A percentile compares a stretch with the other conserved stretches of the same genome.
phyloP scores from a whole-genome alignment of 768 basidiomycete species.

The Suillus ampliporus region DNA sequence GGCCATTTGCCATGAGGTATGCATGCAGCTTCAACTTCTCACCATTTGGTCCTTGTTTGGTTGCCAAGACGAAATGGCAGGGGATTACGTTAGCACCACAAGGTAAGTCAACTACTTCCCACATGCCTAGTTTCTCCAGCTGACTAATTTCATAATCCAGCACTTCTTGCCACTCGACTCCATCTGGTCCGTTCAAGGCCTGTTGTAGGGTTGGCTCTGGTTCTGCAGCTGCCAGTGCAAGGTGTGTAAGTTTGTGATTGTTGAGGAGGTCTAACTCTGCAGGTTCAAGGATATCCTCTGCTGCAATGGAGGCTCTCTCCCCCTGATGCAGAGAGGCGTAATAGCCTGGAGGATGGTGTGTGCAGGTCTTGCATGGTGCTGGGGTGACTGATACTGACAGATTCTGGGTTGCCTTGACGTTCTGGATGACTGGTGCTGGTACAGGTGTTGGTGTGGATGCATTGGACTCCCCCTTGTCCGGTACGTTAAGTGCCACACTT shows the following conservation, averaged over 20 bases:
- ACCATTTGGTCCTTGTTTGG: background rate
- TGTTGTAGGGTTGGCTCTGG: background rate
- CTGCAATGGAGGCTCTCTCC: too few relatives aligned
- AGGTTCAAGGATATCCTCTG: too few relatives aligned
- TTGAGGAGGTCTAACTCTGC: too few relatives aligned
- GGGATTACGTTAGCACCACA: conserved; percentile 30
- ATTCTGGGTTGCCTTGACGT: too few relatives aligned
- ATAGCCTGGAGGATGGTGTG: too few relatives aligned
- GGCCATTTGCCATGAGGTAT: background rate
- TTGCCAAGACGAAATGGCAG: background rate
- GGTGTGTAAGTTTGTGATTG: too few relatives aligned
- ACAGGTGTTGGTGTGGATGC: too few relatives aligned
- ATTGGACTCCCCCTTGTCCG: background rate
- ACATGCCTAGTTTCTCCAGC: conserved; percentile 23
- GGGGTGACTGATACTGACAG: conserved; percentile 14
- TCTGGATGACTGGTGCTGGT: too few relatives aligned
- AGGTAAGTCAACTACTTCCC: conserved; percentile 31
- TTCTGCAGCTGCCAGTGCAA: background rate
- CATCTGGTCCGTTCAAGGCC: conserved; percentile 3
- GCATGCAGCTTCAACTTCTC: background rate
- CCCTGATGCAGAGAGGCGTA: too few relatives aligned
- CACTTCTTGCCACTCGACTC: conserved; percentile 7
- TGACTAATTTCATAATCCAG: conserved; percentile 14
- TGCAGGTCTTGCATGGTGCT: too few relatives aligned
- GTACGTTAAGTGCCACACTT: background rate